Base-by-base conservation (phyloP, 805 yeast genomes). In the Candida koratica region DNA sequence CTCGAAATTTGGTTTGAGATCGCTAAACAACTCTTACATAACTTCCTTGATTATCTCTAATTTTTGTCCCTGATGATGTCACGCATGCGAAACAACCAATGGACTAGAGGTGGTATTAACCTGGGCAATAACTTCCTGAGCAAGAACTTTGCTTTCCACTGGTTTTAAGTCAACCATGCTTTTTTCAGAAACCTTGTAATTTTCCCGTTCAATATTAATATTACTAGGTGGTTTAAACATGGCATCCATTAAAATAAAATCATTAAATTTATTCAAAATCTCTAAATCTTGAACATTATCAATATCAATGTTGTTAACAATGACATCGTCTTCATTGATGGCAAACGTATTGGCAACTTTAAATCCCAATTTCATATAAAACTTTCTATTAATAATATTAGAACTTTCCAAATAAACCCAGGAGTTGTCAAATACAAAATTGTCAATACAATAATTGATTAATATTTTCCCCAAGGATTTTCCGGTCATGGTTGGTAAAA, bases 401-500 rank as follows among this genome's bases (percentile, higher is more conserved):
- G 82, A 74, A 32, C 77, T 67, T 53, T 77, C 84, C 42, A 77
- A 64, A 52, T 77, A 77, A 39, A 56, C 52, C 54, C 58, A 61
- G 12, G 52, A 37, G 32, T 52, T 51, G 32, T 58, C 63, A 19
- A 16, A 36, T 41, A 72, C 60, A 49, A 58, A 73, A 41, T 70
- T 61, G 27, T 71, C 69, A 37, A 74, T 61, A 35, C 72, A 75
- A 51, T 63, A 66, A 42, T 75, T 71, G 34, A 77, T 58, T 41
- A 77, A 58, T 41, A 65, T 57, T 49, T 75, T 64, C 23, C 79
- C 79, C 45, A 74, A 63, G 15, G 81, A 81, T 48, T 72, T 73
- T 36, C 83, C 82, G 49, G 78, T 61, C 58, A 77, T 77, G 26
- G 66, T 53, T 6, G 80, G 79, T 28, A 73, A 59, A 16, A 78